A percentile compares a stretch with the other conserved stretches of the same genome.
phyloP scores from a whole-genome alignment of 108 stramenopile genomes.

The Cyclostephanos tholiformis region DNA sequence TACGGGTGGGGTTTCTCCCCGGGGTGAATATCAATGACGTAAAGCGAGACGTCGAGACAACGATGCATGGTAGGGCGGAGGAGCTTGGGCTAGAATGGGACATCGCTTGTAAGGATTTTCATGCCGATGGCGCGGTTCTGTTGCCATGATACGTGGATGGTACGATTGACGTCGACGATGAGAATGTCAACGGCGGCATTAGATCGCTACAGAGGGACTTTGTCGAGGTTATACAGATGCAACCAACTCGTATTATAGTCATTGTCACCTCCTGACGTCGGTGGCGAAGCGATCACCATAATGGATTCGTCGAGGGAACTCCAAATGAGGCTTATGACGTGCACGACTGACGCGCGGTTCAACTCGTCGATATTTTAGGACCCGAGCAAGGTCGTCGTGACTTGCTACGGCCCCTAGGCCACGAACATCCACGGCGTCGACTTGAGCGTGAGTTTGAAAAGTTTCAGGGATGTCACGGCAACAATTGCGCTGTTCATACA shows the following conservation, averaged over 20 bases:
- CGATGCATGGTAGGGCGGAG: no score
- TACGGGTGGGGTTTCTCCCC: conserved; percentile 31
- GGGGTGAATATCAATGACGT: no score
- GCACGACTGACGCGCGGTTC: conserved; percentile 26
- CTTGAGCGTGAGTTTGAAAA: conserved; percentile 27
- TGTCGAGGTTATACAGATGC: conserved; percentile 20
- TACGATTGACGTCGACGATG: no score
- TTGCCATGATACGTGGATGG: no score
- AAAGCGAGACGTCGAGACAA: no score
- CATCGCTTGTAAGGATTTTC: no score
- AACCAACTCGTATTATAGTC: conserved; percentile 1
- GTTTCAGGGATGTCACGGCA: conserved; percentile 18
- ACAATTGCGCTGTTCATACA: conserved; percentile 26
- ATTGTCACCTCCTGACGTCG: neutral
- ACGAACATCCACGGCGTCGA: conserved; percentile 27
- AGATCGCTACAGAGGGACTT: conserved; percentile 26
- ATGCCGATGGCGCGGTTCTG: no score
- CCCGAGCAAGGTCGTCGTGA: conserved; percentile 23
- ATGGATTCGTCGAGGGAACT: neutral
- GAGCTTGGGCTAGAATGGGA: no score
- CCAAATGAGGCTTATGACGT: conserved; percentile 16
- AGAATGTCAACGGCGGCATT: neutral
- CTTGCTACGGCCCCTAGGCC: conserved; percentile 21
- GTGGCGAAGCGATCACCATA: neutral
- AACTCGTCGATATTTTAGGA: conserved; percentile 13